Evolutionary conservation across 768 basidiomycete genomes (phyloP), one percentile per base, ranked within the genome.

Genomic region (Inosperma sp.): DNA sequence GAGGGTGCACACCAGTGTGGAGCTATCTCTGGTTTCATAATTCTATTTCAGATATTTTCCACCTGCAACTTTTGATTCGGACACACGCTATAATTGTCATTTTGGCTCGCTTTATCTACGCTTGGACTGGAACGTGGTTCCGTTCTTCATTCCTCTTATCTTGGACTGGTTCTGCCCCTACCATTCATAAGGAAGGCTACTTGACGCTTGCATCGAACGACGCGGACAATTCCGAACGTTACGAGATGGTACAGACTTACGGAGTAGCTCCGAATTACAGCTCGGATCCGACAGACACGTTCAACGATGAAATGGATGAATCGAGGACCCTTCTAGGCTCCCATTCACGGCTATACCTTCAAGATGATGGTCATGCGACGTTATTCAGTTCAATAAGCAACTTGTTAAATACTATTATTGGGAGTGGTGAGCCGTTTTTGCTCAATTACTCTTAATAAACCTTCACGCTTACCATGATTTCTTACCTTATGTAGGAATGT

Each of bases 331-430:
- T 91, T 49, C 72, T 91, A 29, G 80, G 79, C 31, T 37, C 46
- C 23, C 14, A 35, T n/a, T 35, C 46, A 13, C 23, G 19, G 3
- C 23, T 9, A 17, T 47, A 23, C 31, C 6, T 9, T 5, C 9
- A 26, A 10, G 23, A 37, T 43, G 85, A 87, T 16, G 91, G 91
- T 0, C 80, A 80, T 66, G 91, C 88, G 9, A 80, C 71, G 35
- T 65, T 92, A 22, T 56, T 73, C 16, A 87, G 86, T 56, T 83
- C 81, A 43, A 75, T 89, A 45, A 84, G 87, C 57, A 93, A 93
- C 62, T 71, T 96, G 35, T 72, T 83, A 21, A 96, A 96, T 59
- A 96, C 93, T 0, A 92, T 94, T 59, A 86, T 96, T 57, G 93
- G 93, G 12, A 94, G 88, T 48, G 91, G 91, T 83, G 65, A 60